Evolutionary conservation across 805 yeast species (phyloP), one percentile per base, ranked within the genome.

Genomic region (Myxozyma sirexii): DNA sequence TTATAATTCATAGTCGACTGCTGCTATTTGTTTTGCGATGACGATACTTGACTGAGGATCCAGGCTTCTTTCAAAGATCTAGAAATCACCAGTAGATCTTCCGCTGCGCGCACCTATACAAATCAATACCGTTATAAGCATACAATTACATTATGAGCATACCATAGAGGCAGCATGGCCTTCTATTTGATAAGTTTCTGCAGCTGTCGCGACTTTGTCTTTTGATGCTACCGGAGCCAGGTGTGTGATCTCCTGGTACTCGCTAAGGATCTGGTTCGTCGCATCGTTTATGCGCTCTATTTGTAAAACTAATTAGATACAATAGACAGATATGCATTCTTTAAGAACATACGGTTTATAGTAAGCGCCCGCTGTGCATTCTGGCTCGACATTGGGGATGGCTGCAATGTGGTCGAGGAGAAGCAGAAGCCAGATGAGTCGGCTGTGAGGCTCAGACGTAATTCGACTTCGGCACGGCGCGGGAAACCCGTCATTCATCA

Each of bases 1-100:
- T n/a, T n/a, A n/a, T 37, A 38, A 13, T 13, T 38, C 17, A 38
- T 38, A 4, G 13, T 38, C 7, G 21, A 38, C 21, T 15, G 42
- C 13, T 2, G 29, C 15, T 41, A 19, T 41, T n/a, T 27, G 8
- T 27, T 21, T n/a, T 41, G 53, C 6, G 61, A 27, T 4, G 64
- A 56, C n/a, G 64, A 45, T 10, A 75, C 69, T 59, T 74, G 77
- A 23, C 79, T 79, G 21, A 76, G 67, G 21, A 76, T 68, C 79
- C 79, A 76, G n/a, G 77, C 75, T 62, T 76, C 79, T 59, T 76
- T 76, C 38, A 76, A 61, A 21, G 72, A 68, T 19, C 79, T 67
- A 2, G 79, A 73, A 38, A 76, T 69, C 57, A 70, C 72, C 33
- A 76, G 66, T 62, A 76, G 61, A 53, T 76, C 79, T 56, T 76